Evolutionary conservation across 176 grass and related monocot genomes (phyloP).

Genomic region (Paspalum notatum): DNA sequence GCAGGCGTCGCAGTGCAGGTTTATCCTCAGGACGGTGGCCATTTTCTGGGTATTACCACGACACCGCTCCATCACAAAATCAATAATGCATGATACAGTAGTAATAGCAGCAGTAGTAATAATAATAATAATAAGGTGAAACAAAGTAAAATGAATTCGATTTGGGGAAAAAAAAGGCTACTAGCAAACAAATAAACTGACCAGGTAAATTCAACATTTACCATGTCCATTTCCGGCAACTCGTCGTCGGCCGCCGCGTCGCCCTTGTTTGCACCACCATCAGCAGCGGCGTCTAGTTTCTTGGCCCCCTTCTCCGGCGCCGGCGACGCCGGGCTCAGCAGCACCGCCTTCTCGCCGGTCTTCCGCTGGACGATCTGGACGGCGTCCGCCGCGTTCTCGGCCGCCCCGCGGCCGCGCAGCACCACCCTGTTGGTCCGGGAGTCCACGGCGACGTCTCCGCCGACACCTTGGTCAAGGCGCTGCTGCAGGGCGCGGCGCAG

Average conservation of each 20-base stretch:
- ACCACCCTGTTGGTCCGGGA: slow-evolving; percentile 52
- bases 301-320: background rate
- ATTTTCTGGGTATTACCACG: slow-evolving; percentile 37
- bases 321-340: slow-evolving; percentile 48
- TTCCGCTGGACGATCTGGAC: slow-evolving; percentile 48
- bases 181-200: background rate
- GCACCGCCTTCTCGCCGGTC: slow-evolving; percentile 53
- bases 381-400: slow-evolving; percentile 44
- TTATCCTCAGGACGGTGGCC: slow-evolving; percentile 54
- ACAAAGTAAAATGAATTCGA: background rate
- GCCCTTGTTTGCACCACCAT: background rate
- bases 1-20: slow-evolving; percentile 79
- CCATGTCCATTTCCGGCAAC: background rate
- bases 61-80: background rate
- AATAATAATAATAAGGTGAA: background rate
- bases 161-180: no score
- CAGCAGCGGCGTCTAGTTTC: background rate
- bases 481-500: slow-evolving; percentile 50
- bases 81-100: no score
- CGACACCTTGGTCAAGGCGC: slow-evolving; percentile 52
- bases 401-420: slow-evolving; percentile 43
- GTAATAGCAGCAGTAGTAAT: no score
- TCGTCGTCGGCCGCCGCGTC: no score
- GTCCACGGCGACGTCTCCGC: slow-evolving; percentile 60
- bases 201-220: background rate